Evolutionary conservation across 2,329 filamentous ascomycete species (phyloP), one percentile per base, ranked within the genome.

Genomic region (Hypoxylon sp.): DNA sequence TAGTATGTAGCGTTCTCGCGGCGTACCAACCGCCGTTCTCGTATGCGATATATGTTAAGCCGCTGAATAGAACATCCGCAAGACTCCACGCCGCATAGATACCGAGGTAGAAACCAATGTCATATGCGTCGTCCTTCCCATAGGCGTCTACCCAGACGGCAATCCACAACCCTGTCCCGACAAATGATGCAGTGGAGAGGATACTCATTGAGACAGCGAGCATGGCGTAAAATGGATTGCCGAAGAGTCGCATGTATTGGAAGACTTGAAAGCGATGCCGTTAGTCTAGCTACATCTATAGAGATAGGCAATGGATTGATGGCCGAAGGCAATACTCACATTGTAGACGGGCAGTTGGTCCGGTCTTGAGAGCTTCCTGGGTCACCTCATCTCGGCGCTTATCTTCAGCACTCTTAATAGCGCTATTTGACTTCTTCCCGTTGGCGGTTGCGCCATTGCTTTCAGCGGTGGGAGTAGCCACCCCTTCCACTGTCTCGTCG

Each of bases 21-120:
- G 86, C 86, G n/a, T 79, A 77, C 86, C 86, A 88, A 5, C 83
- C 82, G 19, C 86, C 86, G 69, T 82, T 83, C 71, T 85, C 84
- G 69, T 85, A 88, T 29, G 82, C 76, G 50, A 84, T 73, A 50
- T 82, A 81, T 56, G 78, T 78, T 21, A 81, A 50, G 3, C 79
- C 82, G 39, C 78, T 81, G 32, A 83, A 78, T 0, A 81, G 50
- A 9, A 81, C 77, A 52, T 81, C 86, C 0, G 78, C 72, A 7
- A 84, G 66, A 1, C 81, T 82, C 48, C 85, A 77, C 1, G 74
- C 78, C 0, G 82, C 81, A 61, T 86, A 88, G 11, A 88, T 80
- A 1, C 81, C 81, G 59, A 88, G 77, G 66, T 88, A 88, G 70
- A 83, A 87, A 27, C 76, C 78, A 39, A 83, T 77, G 43, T 84